A percentile compares a stretch with the other conserved stretches of the same genome.
Evolutionary conservation across 495 filamentous ascomycete species (phyloP).

Genomic region (Tuber borchii): DNA sequence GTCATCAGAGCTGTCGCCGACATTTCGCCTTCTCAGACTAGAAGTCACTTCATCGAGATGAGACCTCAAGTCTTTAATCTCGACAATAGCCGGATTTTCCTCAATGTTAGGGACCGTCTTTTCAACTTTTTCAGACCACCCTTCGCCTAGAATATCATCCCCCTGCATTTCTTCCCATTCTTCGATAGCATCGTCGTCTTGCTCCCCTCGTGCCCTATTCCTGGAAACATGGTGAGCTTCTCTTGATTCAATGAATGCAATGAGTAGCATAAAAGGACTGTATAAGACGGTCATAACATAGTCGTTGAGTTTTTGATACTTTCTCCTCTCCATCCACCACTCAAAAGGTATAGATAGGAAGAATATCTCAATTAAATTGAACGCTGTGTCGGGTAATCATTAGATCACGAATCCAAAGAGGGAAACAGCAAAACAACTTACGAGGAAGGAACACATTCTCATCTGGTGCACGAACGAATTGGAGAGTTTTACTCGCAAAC

Average conservation of each 20-base stretch:
- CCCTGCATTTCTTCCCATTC: constrained; percentile 83
- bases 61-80: constrained; percentile 63
- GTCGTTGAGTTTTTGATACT: constrained; percentile 76
- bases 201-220: constrained; percentile 73
- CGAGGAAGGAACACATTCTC: constrained; percentile 94
- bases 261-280: constrained; percentile 71
- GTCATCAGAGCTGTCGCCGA: not conserved
- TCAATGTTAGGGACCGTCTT: constrained; percentile 70
- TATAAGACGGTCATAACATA: constrained; percentile 81
- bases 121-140: constrained; percentile 70
- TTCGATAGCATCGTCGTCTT: constrained; percentile 80
- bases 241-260: constrained; percentile 66
- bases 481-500: constrained; percentile 84
- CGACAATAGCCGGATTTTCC: constrained; percentile 59
- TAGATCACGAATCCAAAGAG: not conserved
- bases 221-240: constrained; percentile 59
- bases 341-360: constrained; percentile 74
- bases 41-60: constrained; percentile 46
- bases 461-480: constrained; percentile 91
- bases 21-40: not conserved
- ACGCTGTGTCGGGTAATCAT: constrained; percentile 45
- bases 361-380: constrained; percentile 89
- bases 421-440: constrained; percentile 38
- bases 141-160: constrained; percentile 69
- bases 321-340: constrained; percentile 74